Evolutionary conservation across 2,329 filamentous ascomycete species (phyloP).

Genomic region (Davidsoniella virescens): DNA sequence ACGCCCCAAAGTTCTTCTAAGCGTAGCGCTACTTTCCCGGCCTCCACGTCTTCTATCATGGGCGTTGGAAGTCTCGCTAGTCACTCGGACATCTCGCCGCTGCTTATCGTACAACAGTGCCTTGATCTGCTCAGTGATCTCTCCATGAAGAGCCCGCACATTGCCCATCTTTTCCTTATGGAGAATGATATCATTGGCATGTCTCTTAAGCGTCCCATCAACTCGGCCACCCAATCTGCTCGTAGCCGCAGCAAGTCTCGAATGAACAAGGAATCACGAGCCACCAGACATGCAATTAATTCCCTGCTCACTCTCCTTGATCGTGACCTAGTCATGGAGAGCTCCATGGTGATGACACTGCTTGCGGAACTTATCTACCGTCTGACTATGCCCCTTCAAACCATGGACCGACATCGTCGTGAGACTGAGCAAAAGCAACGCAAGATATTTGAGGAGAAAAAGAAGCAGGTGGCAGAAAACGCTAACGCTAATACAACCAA

Average conservation of each 20-base stretch:
- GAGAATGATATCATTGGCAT: constrained; percentile 69
- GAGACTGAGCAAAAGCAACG: constrained; percentile 44
- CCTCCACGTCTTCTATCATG: constrained; percentile 22
- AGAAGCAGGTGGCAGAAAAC: constrained; percentile 7
- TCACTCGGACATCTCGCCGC: constrained; percentile 77
- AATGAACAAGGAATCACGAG: constrained; percentile 71
- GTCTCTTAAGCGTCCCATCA: constrained; percentile 55
- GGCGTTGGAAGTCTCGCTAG: constrained; percentile 25
- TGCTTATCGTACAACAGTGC: constrained; percentile 93
- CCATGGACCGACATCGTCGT: constrained; percentile 67
- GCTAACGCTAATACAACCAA: constrained; percentile 14
- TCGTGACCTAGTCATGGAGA: constrained; percentile 91
- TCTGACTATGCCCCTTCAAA: constrained; percentile 72
- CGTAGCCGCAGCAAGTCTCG: constrained; percentile 12
- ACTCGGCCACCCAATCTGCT: constrained; percentile 42
- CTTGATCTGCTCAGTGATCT: constrained; percentile 72
- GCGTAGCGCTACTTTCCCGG: constrained; percentile 47
- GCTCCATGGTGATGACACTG: constrained; percentile 89
- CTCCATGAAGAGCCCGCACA: constrained; percentile 68
- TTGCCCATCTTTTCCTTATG: constrained; percentile 81
- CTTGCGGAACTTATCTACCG: constrained; percentile 74
- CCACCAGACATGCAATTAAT: constrained; percentile 81
- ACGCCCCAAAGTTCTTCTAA: constrained; percentile 62
- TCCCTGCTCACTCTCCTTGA: constrained; percentile 76
- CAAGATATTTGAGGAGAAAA: constrained; percentile 13